Conservation (phyloP, 768 basidiomycete species). For the Boletus rex-veris region DNA sequence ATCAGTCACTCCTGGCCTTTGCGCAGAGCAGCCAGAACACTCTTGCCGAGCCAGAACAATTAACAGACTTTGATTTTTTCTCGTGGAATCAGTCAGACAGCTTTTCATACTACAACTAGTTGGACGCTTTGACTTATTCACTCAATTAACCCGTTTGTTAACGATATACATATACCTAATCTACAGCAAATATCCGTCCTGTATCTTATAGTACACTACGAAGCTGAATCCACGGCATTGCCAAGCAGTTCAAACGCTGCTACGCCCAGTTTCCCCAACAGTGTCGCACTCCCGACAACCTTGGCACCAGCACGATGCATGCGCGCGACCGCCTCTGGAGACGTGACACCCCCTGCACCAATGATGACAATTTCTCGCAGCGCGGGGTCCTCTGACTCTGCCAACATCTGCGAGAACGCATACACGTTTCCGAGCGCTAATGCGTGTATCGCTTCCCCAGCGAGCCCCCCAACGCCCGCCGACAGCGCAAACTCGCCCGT, state of each 20-base stretch:
- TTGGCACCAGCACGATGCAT: conserved; percentile 76
- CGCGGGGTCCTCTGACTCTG: conserved; percentile 35
- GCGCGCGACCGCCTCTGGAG: conserved; percentile 52
- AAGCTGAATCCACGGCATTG: conserved; percentile 3
- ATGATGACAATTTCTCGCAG: conserved; percentile 56
- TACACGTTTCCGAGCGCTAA: conserved; percentile 77
- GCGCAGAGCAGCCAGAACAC: neutral
- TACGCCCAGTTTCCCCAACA: conserved; percentile 52
- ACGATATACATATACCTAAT: conserved; percentile 12
- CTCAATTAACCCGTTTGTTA: conserved; percentile 17
- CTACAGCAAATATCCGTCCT: neutral
- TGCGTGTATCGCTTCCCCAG: conserved; percentile 72
- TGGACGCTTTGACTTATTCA: conserved; percentile 25
- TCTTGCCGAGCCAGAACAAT: conserved; percentile 5
- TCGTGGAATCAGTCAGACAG: conserved; percentile 23
- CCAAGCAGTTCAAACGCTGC: conserved; percentile 47
- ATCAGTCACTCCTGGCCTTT: conserved; percentile 15
- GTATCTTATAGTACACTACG: conserved; percentile 12
- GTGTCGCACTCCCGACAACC: conserved; percentile 63
- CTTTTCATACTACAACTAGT: conserved; percentile 21
- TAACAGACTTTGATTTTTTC: conserved; percentile 15
- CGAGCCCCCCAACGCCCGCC: conserved; percentile 65
- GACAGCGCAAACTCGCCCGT: conserved; percentile 54
- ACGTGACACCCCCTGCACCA: conserved; percentile 81
- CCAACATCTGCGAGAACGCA: conserved; percentile 54